Evolutionary conservation across 208 protist genomes (phyloP).

Genomic region (Crithidia fasciculata): DNA sequence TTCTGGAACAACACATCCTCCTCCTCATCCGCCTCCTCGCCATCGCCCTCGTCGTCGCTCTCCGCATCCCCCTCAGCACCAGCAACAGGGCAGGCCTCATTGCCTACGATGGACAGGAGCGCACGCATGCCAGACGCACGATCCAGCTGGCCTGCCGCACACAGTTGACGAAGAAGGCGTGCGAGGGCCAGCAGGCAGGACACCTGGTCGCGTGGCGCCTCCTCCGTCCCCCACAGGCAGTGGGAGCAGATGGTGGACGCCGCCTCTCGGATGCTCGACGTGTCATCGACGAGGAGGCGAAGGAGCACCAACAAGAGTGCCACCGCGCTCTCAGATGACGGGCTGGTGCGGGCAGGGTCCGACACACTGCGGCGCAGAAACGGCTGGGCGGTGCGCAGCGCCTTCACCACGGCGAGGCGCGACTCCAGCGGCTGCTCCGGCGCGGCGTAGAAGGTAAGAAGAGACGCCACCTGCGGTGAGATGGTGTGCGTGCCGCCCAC

Average conservation of each 20-base stretch:
- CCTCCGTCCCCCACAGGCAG: constrained; percentile 19
- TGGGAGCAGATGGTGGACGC: constrained; percentile 39
- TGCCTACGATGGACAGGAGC: not conserved
- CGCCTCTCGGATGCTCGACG: constrained; percentile 59
- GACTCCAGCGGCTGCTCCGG: constrained; percentile 57
- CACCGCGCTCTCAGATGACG: constrained; percentile 14
- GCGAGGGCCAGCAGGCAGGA: constrained; percentile 65
- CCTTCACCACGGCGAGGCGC: constrained; percentile 62
- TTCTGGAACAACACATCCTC: constrained; percentile 87
- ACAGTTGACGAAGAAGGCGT: constrained; percentile 33
- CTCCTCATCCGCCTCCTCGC: constrained; percentile 25
- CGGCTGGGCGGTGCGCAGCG: constrained; percentile 24
- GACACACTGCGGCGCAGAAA: constrained; percentile 28
- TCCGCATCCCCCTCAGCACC: constrained; percentile 16
- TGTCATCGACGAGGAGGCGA: constrained; percentile 80
- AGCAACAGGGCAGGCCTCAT: not conserved
- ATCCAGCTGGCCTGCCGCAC: constrained; percentile 8
- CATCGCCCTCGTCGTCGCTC: constrained; percentile 8
- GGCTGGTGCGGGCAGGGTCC: not conserved
- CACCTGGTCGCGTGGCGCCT: constrained; percentile 51
- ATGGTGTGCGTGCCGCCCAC: constrained; percentile 15
- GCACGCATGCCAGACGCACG: not conserved
- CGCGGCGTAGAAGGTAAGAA: constrained; percentile 55
- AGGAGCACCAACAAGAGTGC: constrained; percentile 61
- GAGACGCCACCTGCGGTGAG: constrained; percentile 26